A percentile compares a stretch with the other conserved stretches of the same genome.
phyloP scores from a whole-genome alignment of 148 eudicot species.

The Oxyria digyna region DNA sequence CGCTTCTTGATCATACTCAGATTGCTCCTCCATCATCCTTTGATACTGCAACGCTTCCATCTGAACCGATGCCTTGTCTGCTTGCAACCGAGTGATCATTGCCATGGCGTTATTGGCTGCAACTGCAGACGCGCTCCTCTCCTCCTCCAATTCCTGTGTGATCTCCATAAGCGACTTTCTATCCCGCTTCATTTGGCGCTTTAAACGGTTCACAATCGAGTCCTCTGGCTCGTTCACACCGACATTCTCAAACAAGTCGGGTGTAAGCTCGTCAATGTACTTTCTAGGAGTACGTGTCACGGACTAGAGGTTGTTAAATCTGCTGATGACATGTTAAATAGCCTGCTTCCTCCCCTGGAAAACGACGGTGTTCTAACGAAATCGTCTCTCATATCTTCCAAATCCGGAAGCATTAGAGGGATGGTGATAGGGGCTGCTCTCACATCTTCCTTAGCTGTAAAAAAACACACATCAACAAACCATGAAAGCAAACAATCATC shows the following conservation, averaged over 20 bases:
- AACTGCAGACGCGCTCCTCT: conserved; percentile 87
- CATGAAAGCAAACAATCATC: too few relatives aligned
- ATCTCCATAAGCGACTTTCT: conserved; percentile 51
- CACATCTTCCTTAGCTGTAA: conserved; percentile 29
- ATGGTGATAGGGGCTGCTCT: conserved; percentile 18
- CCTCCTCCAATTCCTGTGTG: conserved; percentile 85
- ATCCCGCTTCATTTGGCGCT: conserved; percentile 53
- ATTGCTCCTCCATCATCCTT: conserved; percentile 99
- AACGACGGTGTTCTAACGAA: conserved; percentile 35
- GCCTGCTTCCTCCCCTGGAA: conserved; percentile 32
- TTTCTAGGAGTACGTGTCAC: conserved; percentile 37
- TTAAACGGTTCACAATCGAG: conserved; percentile 32
- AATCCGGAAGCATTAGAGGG: conserved; percentile 30
- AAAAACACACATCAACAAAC: too few relatives aligned
- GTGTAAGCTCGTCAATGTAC: conserved; percentile 16
- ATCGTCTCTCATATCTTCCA: conserved; percentile 46
- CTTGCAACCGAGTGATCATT: conserved; percentile 88
- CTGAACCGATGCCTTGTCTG: conserved; percentile 87
- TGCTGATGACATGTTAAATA: conserved; percentile 45
- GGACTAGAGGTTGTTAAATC: conserved; percentile 63
- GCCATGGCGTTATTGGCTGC: conserved; percentile 99
- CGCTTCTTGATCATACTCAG: conserved; percentile 76
- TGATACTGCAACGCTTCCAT: conserved; percentile 98
- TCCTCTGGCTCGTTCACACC: conserved; percentile 40
- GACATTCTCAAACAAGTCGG: conserved; percentile 30